Evolutionary conservation across 495 filamentous ascomycete species (phyloP).

Genomic region (Glutinoglossum americanum): DNA sequence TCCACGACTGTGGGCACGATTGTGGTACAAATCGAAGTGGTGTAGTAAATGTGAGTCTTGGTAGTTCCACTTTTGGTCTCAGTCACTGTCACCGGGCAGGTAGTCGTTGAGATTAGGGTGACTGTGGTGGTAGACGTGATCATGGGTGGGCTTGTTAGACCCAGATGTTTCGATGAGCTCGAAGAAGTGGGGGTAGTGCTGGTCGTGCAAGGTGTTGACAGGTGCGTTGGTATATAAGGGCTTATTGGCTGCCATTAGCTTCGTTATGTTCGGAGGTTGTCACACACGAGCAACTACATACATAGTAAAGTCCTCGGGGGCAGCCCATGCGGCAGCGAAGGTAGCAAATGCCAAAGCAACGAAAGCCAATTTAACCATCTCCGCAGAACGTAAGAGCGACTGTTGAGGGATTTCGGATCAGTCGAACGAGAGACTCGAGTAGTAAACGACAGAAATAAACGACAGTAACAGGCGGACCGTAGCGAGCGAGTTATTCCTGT

Average conservation of each 20-base stretch:
- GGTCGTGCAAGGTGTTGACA: slow-evolving; percentile 14
- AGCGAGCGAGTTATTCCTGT: slow-evolving; percentile 16
- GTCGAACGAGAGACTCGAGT: slow-evolving; percentile 6
- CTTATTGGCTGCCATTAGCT: slow-evolving; percentile 5
- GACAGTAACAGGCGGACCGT: slow-evolving; percentile 14
- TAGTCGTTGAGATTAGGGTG: slow-evolving; percentile 1
- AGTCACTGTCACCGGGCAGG: slow-evolving; percentile 8
- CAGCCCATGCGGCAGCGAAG: slow-evolving; percentile 6
- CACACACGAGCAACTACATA: slow-evolving; percentile 6
- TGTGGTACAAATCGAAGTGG: slow-evolving; percentile 8
- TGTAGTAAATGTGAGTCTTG: slow-evolving; percentile 9
- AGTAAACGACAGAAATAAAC: slow-evolving; percentile 12
- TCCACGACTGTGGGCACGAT: neutral
- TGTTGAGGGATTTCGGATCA: neutral
- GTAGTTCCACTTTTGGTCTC: slow-evolving; percentile 5
- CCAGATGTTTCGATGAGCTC: neutral
- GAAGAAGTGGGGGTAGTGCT: neutral
- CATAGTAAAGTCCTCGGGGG: slow-evolving; percentile 13
- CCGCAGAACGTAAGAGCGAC: neutral
- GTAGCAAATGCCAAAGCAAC: slow-evolving; percentile 13
- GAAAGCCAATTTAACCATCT: slow-evolving; percentile 13
- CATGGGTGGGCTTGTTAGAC: neutral
- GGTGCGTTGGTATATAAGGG: slow-evolving; percentile 6
- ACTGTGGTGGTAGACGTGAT: slow-evolving; percentile 2
- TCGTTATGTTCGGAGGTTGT: slow-evolving; percentile 1